phyloP scores from a whole-genome alignment of 2,329 filamentous ascomycete species.

The Arthrinium puccinioides region DNA sequence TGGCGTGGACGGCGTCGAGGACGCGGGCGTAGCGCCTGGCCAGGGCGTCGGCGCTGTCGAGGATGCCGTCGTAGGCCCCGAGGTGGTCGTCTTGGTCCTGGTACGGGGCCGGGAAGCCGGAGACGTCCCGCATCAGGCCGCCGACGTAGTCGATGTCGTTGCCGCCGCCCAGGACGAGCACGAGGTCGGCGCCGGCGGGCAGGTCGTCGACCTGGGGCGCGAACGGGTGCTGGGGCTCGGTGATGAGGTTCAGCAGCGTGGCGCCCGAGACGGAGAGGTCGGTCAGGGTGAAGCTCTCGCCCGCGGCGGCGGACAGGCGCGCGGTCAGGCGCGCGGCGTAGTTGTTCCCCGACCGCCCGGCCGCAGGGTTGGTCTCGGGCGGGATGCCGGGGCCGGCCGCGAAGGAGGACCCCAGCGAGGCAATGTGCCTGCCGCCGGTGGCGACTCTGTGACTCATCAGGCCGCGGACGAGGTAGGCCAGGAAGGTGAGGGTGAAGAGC shows the following conservation, averaged over 20 bases:
- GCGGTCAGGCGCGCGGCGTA: slow-evolving; percentile 25
- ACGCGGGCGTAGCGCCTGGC: slow-evolving; percentile 16
- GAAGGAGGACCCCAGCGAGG: slow-evolving; percentile 23
- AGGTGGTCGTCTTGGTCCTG: not conserved
- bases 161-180: slow-evolving; percentile 28
- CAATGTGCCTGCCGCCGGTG: slow-evolving; percentile 20
- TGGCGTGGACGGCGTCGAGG: slow-evolving; percentile 16
- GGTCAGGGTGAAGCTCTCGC: slow-evolving; percentile 11
- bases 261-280: slow-evolving; percentile 28
- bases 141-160: slow-evolving; percentile 31
- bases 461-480: not conserved
- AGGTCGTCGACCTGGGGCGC: slow-evolving; percentile 26
- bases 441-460: slow-evolving; percentile 2
- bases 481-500: not conserved
- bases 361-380: slow-evolving; percentile 18
- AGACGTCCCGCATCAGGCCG: slow-evolving; percentile 17
- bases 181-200: slow-evolving; percentile 25
- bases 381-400: slow-evolving; percentile 24
- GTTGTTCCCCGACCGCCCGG: slow-evolving; percentile 26
- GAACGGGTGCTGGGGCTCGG: slow-evolving; percentile 25
- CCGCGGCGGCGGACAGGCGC: slow-evolving; percentile 10
- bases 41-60: slow-evolving; percentile 13
- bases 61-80: not conserved
- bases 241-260: slow-evolving; percentile 27
- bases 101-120: not conserved